Conservation (phyloP, 345 rosid species). For the Syzygium oleosum region DNA sequence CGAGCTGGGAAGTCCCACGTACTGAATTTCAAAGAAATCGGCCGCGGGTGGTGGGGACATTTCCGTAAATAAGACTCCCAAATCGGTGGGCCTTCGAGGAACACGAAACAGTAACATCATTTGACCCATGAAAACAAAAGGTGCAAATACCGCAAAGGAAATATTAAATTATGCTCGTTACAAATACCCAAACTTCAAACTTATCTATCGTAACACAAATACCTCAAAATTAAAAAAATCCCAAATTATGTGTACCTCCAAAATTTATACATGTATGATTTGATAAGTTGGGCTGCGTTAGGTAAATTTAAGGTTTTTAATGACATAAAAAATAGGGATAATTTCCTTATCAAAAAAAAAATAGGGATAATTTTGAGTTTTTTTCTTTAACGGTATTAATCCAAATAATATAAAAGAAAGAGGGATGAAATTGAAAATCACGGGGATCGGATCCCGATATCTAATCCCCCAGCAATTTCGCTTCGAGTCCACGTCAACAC, state of each 20-base stretch:
- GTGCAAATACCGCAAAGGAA: too few relatives aligned
- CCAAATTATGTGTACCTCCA: too few relatives aligned
- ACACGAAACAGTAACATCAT: not conserved
- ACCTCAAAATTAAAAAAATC: too few relatives aligned
- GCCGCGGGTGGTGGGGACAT: not conserved
- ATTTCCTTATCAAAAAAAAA: too few relatives aligned
- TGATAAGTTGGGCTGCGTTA: too few relatives aligned
- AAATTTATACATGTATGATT: too few relatives aligned
- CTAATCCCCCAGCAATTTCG: not conserved
- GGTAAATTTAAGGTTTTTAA: too few relatives aligned
- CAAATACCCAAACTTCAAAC: too few relatives aligned
- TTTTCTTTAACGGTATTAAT: too few relatives aligned
- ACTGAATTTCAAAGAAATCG: not conserved
- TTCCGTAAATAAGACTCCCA: not conserved
- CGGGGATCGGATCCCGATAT: not conserved
- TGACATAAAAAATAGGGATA: too few relatives aligned
- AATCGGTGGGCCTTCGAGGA: not conserved
- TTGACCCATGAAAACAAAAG: not conserved
- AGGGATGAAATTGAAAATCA: not conserved
- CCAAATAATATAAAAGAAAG: not conserved
- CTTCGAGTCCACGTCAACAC: conserved; percentile 1
- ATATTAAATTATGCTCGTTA: accelerated
- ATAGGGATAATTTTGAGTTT: too few relatives aligned
- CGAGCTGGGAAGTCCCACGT: not conserved
- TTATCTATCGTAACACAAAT: too few relatives aligned